Conservation (phyloP, 148 eudicot species). For the Hydrangea macrophylla region DNA sequence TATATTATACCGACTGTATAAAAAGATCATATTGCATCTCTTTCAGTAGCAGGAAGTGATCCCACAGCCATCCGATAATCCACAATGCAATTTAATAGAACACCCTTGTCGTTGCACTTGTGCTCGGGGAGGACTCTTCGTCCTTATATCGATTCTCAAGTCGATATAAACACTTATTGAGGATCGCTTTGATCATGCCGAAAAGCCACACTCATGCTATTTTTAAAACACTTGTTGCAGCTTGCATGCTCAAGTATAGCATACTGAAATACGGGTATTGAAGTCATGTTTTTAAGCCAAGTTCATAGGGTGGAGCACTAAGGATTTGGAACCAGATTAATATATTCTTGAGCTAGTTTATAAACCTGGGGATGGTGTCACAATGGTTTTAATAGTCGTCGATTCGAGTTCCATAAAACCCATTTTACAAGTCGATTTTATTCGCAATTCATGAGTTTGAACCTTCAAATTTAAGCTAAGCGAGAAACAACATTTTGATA, state of each 20-base stretch:
- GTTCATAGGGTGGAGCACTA: not conserved
- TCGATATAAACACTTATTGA: conserved; percentile 61
- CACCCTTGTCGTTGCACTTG: conserved; percentile 46
- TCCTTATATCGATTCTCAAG: conserved; percentile 73
- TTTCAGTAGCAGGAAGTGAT: conserved; percentile 43
- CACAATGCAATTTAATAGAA: conserved; percentile 39
- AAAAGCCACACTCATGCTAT: not conserved
- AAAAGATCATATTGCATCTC: conserved; percentile 57
- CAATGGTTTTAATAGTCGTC: too few relatives aligned
- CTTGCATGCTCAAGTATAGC: not conserved
- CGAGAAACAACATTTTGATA: too few relatives aligned
- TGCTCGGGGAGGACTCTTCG: conserved; percentile 62
- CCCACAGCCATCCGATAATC: conserved; percentile 41
- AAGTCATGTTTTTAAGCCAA: not conserved
- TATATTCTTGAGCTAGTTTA: not conserved
- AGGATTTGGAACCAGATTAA: conserved; percentile 1
- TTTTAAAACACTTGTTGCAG: not conserved
- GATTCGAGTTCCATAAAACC: too few relatives aligned
- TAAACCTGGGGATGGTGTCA: conserved; percentile 2
- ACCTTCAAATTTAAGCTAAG: too few relatives aligned
- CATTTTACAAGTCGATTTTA: too few relatives aligned
- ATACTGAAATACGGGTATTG: not conserved
- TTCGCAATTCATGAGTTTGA: too few relatives aligned
- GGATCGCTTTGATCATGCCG: conserved; percentile 27
- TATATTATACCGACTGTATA: not conserved